These are phyloP conservation scores for Dactylellina drechsleri DNA, from an alignment of 2,329 filamentous ascomycete species.

Conservation along the genomic window DNA sequence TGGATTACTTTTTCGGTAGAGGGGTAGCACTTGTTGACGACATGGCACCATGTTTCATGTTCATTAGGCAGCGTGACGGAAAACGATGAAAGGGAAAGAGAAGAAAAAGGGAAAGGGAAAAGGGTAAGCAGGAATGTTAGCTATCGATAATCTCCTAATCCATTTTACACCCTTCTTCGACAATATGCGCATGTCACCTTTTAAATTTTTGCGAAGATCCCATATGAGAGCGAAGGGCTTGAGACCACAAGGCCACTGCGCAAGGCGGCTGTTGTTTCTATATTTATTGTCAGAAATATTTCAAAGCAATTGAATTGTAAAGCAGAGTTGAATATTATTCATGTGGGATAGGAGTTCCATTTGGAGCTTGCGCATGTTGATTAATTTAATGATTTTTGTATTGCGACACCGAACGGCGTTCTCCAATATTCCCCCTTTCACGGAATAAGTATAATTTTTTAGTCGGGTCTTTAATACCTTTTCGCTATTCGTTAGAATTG, in stretches of 20 bases:
- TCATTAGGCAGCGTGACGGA: constrained; percentile 51
- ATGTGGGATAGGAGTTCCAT: constrained; percentile 7
- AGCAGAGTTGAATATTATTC: neutral
- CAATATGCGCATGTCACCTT: constrained; percentile 4
- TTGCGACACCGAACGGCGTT: constrained; percentile 47
- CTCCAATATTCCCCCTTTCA: constrained; percentile 50
- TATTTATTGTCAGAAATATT: constrained; percentile 8
- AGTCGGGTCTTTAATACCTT: constrained; percentile 29
- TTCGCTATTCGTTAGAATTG: constrained; percentile 3
- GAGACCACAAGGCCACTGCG: neutral
- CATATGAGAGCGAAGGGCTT: too few relatives aligned
- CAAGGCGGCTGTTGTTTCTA: constrained; percentile 12
- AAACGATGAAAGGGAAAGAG: constrained; percentile 10
- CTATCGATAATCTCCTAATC: constrained; percentile 51
- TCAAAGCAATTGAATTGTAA: neutral
- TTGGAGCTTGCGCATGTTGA: constrained; percentile 3
- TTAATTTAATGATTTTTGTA: constrained; percentile 6
- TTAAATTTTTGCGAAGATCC: neutral
- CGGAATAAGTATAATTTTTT: constrained; percentile 14
- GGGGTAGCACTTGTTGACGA: constrained; percentile 51
- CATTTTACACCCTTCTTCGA: constrained; percentile 1
- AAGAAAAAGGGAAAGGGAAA: constrained; percentile 3
- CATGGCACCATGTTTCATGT: constrained; percentile 54
- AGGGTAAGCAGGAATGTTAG: constrained; percentile 8
- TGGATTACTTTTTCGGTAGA: constrained; percentile 34